Evolutionary conservation across 345 rosid species (phyloP), one percentile per base, ranked within the genome.

Genomic region (Trapa incisa): DNA sequence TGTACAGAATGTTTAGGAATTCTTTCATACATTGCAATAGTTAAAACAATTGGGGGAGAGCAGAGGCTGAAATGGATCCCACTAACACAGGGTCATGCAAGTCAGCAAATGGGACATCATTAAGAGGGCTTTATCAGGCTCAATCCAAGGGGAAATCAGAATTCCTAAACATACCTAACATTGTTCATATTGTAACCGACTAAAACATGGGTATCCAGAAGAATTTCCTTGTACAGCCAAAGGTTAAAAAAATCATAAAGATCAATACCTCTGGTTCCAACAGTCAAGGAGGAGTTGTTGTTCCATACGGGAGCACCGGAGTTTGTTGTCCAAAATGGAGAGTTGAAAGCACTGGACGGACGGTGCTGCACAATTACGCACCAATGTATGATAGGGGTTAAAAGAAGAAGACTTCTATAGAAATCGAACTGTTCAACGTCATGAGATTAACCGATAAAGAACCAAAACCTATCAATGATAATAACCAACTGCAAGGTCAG

Each of bases 271-370:
- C 97, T 80, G 36, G 79, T 69, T 69, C 97, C 97, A 65, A 91
- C 77, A 47, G 97, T 91, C 79, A 89, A 67, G 45, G 96, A 85
- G 2, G 89, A 85, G 79, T 75, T 84, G 76, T 91, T 87, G 88
- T 89, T 91, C 78, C 85, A 88, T 47, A 91, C 85, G 0, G 97
- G 96, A 76, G 86, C 65, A 65, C 97, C 97, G 3, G 85, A 81
- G 74, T 91, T 91, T 33, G 96, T 83, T 35, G 97, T 88, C 84
- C 83, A 88, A 69, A 82, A 87, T 0, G 83, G 78, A 16, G 96
- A 22, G 71, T 79, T 79, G 84, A 64, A 76, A 35, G 88, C 82
- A 65, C 93, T 91, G 47, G 97, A 85, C 3, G 97, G 96, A 2
- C 88, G 87, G 71, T 68, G 2, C 90, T 84, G 84, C 73, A 48